These are phyloP conservation scores for Alternaria panax DNA, from an alignment of 2,329 filamentous ascomycete genomes.

Conservation along the genomic window DNA sequence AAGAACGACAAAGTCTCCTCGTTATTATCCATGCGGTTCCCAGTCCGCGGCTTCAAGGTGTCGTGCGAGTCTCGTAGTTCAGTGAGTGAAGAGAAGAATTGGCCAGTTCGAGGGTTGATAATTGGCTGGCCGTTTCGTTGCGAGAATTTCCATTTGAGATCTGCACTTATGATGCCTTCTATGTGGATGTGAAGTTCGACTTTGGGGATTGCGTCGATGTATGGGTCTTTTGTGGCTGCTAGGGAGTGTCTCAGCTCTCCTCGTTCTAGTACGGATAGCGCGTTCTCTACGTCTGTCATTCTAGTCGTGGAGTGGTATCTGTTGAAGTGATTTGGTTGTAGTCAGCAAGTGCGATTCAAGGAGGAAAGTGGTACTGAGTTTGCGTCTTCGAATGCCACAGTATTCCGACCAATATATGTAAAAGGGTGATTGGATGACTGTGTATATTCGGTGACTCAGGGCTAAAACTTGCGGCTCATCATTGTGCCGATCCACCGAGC, in stretches of 20 bases:
- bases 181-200: conserved; percentile 59
- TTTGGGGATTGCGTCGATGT: conserved; percentile 42
- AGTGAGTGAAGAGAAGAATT: background rate
- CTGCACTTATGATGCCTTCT: conserved; percentile 55
- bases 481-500: conserved; percentile 12
- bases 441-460: background rate
- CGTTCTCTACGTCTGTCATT: conserved; percentile 20
- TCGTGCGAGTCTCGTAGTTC: conserved; percentile 41
- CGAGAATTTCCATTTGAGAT: conserved; percentile 53
- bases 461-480: background rate
- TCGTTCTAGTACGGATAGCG: conserved; percentile 11
- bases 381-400: background rate
- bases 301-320: background rate
- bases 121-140: conserved; percentile 45
- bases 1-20: conserved; percentile 27
- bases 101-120: background rate
- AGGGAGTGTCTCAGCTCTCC: conserved; percentile 6
- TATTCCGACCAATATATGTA: background rate
- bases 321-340: background rate
- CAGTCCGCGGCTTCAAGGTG: conserved; percentile 9
- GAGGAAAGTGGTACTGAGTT: background rate
- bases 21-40: conserved; percentile 20
- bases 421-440: background rate
- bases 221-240: conserved; percentile 11
- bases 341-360: background rate